These are phyloP conservation scores for Metschnikowia kunwiensis DNA, from an alignment of 805 yeast species.

Conservation along the genomic window DNA sequence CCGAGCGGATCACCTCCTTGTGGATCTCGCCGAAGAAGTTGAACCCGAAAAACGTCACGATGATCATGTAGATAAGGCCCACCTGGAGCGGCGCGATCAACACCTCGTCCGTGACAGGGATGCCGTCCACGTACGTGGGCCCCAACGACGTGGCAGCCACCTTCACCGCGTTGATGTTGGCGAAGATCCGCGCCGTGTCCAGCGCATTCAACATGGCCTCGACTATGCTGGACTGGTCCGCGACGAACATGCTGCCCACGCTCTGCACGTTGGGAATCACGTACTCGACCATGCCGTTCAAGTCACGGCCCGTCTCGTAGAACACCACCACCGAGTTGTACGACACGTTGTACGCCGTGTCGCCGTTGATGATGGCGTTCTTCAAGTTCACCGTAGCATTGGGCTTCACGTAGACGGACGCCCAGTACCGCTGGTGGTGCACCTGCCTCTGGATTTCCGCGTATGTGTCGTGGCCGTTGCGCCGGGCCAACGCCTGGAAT, in stretches of 20 bases:
- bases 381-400: slow-evolving; percentile 43
- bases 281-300: slow-evolving; percentile 43
- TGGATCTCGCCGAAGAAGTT: slow-evolving; percentile 58
- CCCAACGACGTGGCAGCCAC: slow-evolving; percentile 32
- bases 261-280: slow-evolving; percentile 38
- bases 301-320: slow-evolving; percentile 67
- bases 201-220: slow-evolving; percentile 15
- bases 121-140: slow-evolving; percentile 41
- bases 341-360: slow-evolving; percentile 29
- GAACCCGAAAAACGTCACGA: slow-evolving; percentile 70
- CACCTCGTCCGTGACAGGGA: slow-evolving; percentile 50
- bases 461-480: slow-evolving; percentile 24
- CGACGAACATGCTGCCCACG: slow-evolving; percentile 34
- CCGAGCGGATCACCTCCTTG: slow-evolving; percentile 41
- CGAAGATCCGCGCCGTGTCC: slow-evolving; percentile 13
- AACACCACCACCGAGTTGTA: slow-evolving; percentile 34
- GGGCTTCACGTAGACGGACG: slow-evolving; percentile 49
- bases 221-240: slow-evolving; percentile 23
- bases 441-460: slow-evolving; percentile 44
- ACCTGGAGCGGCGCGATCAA: slow-evolving; percentile 68
- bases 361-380: slow-evolving; percentile 39
- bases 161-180: slow-evolving; percentile 14
- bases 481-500: slow-evolving; percentile 27
- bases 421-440: slow-evolving; percentile 61
- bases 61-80: slow-evolving; percentile 69